Base-by-base conservation (phyloP, 31 red algal genomes). In the Endocladia muricata region DNA sequence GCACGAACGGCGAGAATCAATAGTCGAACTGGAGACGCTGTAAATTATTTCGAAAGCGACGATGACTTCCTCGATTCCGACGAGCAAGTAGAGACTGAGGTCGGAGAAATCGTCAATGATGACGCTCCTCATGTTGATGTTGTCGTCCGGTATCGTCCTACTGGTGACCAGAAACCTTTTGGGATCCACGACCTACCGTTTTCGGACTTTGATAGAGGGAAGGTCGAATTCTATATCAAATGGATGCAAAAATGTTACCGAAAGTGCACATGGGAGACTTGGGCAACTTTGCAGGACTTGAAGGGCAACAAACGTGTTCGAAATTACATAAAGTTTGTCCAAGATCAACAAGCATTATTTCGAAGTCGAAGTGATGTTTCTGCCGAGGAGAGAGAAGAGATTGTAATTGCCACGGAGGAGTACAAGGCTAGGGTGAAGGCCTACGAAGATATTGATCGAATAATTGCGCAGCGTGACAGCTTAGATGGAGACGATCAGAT, bases 151-250 rank as follows among this genome's bases (percentile, higher is more conserved):
- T 91, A 91, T 74, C 80, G 88, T 17, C 49, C 78, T 41, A 59
- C 76, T 1, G 78, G 71, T 1, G 70, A 52, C 2, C 56, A 38
- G 32, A 35, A 58, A 11, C 33, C 73, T 25, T 34, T n/a, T 23
- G 41, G 30, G 23, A 39, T 74, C 33, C 42, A 36, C 31, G 74
- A 42, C 25, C 23, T 36, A 19, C 79, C 79, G 15, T 82, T 83
- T 47, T 79, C 77, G n/a, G 80, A 92, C 69, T 97, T 97, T 68
- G 70, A 80, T 30, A 58, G 76, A 3, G 54, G 34, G 37, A 68
- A 75, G 40, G 71, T 76, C 19, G 84, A 95, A 34, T 97, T 97
- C 49, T 72, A 76, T 34, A 92, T 97, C 82, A 97, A 97, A 59
- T 97, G 94, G 94, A 74, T 61, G 7, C 56, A 55, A 6, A 66